Conservation (phyloP, 768 basidiomycete genomes). For the Naganishia friedmannii region DNA sequence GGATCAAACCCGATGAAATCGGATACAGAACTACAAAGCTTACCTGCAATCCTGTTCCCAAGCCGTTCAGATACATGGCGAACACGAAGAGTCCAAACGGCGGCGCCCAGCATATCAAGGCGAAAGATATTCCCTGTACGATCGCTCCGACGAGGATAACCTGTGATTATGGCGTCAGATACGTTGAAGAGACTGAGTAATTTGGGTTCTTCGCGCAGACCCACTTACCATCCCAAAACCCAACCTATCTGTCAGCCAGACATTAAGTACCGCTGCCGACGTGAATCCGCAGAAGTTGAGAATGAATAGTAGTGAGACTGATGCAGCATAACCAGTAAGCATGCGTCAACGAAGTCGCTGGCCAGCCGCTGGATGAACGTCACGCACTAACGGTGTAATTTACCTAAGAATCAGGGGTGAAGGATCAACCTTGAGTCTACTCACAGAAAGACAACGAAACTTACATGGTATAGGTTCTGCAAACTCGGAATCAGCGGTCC, state of each 20-base stretch:
- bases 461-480: constrained; percentile 57
- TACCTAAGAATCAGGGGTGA: neutral
- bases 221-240: constrained; percentile 45
- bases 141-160: constrained; percentile 34
- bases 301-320: constrained; percentile 66
- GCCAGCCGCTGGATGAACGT: neutral
- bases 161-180: constrained; percentile 1
- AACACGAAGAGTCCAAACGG: constrained; percentile 57
- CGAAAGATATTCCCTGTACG: constrained; percentile 13
- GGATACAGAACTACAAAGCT: neutral
- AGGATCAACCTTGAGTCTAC: neutral
- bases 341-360: too few species aligned
- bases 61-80: constrained; percentile 55
- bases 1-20: neutral
- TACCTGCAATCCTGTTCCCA: constrained; percentile 53
- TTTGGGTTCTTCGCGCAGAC: neutral
- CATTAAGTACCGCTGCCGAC: constrained; percentile 56
- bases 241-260: constrained; percentile 54
- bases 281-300: constrained; percentile 56
- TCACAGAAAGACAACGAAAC: neutral
- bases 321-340: too few species aligned
- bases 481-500: constrained; percentile 74
- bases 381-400: constrained; percentile 8
- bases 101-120: constrained; percentile 21
- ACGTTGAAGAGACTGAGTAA: neutral